Percentiles rank a stretch among this genome's conserved stretches.
Evolutionary conservation across 805 yeast genomes (phyloP).

Genomic region (Metschnikowia lochheadii): DNA sequence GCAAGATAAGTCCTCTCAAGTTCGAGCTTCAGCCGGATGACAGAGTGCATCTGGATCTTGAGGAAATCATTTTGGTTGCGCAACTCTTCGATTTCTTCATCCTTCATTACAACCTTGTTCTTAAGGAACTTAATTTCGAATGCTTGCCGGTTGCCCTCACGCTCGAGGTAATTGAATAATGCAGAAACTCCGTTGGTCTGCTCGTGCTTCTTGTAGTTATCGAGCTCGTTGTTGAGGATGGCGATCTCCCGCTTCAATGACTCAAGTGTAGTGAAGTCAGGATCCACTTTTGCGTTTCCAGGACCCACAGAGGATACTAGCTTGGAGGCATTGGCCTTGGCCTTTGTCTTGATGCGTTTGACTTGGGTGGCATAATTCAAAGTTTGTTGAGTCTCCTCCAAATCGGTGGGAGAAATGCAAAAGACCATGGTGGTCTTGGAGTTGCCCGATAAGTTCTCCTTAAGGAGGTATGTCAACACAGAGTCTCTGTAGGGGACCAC

Average conservation of each 20-base stretch:
- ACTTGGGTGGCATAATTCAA: constrained; percentile 76
- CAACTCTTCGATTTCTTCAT: constrained; percentile 22
- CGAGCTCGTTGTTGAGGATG: constrained; percentile 22
- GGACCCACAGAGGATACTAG: constrained; percentile 28
- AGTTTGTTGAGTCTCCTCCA: constrained; percentile 73
- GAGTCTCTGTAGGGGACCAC: constrained; percentile 74
- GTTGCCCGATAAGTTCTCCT: constrained; percentile 77
- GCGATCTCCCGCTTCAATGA: constrained; percentile 30
- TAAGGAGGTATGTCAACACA: constrained; percentile 65
- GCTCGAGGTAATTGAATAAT: constrained; percentile 30
- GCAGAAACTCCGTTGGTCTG: constrained; percentile 19
- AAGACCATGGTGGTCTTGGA: constrained; percentile 89
- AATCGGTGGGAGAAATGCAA: constrained; percentile 75
- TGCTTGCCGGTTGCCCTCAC: constrained; percentile 24
- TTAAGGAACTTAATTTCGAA: constrained; percentile 36
- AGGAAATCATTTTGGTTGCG: constrained; percentile 17
- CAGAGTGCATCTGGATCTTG: constrained; percentile 7
- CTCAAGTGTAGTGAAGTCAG: constrained; percentile 26
- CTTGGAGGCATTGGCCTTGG: constrained; percentile 38
- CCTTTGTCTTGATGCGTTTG: constrained; percentile 61
- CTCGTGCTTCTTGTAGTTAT: constrained; percentile 7
- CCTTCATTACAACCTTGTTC: constrained; percentile 17
- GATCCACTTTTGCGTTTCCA: constrained; percentile 27
- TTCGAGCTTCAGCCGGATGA: constrained; percentile 4
- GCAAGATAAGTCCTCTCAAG: constrained; percentile 7